Evolutionary conservation across 2,329 filamentous ascomycete genomes (phyloP), one percentile per base, ranked within the genome.

Genomic region (Diaporthe sp.): DNA sequence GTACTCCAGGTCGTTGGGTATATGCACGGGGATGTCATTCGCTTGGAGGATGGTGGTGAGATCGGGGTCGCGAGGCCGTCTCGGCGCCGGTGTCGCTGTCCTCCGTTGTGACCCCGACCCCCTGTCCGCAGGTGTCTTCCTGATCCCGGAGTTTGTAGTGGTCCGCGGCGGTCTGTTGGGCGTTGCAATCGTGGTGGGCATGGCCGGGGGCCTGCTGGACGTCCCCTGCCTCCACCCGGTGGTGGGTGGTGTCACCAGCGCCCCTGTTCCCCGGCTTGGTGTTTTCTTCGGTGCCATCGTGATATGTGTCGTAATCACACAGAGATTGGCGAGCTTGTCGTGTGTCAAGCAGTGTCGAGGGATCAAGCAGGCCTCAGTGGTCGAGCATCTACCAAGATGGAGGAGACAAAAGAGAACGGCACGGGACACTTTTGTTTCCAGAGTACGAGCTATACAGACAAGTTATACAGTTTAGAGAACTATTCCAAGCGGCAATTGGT

Each of bases 1-100:
- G 68, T 81, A 82, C 19, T 81, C 78, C 5, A n/a, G 1, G 0
- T 71, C 34, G 1, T 61, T 75, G 19, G 73, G 62, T 17, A 68
- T 5, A 37, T 76, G 49, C 34, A 77, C 74, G 17, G 57, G 67
- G 57, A 77, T 77, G 55, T 22, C 46, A 4, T 15, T 1, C 15
- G 58, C 22, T 31, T 73, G 5, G 19, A 73, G 61, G 7, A 22
- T 7, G 15, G 68, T 39, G 28, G 31, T 37, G 7, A 71, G 28
- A 3, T 57, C 68, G 12, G 68, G 46, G 13, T 39, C 22, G 17
- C 59, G 59, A 22, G 15, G 6, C 25, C 59, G 39, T 28, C 15
- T 46, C 7, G 4, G 17, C 19, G 55, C 3, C 4, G 37, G 31
- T 10, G 19, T 9, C 19, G n/a, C 28, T 34, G 13, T n/a, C 39